phyloP scores from a whole-genome alignment of 306 rosid species.

The Vigna trinervia region DNA sequence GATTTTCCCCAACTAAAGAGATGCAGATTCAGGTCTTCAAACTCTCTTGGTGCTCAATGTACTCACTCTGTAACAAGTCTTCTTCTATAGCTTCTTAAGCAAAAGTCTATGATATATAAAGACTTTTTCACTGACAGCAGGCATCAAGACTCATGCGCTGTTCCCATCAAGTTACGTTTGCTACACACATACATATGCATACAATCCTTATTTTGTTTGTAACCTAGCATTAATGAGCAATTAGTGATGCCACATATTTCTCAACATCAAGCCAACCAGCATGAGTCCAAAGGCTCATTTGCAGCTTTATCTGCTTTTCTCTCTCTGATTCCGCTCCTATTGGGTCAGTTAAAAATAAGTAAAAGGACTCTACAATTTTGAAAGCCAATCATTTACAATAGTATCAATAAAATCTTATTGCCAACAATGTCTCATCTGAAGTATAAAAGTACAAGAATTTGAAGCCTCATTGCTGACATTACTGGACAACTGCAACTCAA shows the following conservation, averaged over 20 bases:
- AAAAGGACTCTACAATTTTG: neutral
- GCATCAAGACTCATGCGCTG: neutral
- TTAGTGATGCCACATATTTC: constrained; percentile 10
- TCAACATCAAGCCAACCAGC: constrained; percentile 9
- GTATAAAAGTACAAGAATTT: constrained; percentile 26
- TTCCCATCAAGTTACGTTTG: neutral
- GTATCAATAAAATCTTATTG: constrained; percentile 14
- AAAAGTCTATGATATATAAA: neutral
- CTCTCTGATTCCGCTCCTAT: neutral
- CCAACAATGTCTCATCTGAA: constrained; percentile 2
- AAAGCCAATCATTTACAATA: constrained; percentile 8
- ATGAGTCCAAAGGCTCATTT: constrained; percentile 4
- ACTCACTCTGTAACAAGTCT: neutral
- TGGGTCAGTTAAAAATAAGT: constrained; percentile 1
- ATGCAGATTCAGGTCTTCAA: neutral
- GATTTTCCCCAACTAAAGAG: neutral
- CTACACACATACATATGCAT: neutral
- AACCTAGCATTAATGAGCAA: neutral
- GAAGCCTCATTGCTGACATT: constrained; percentile 5
- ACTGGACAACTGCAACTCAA: neutral
- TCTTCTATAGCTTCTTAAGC: neutral
- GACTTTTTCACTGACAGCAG: neutral
- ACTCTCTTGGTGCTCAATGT: neutral
- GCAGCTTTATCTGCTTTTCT: neutral
- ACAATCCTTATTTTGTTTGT: neutral